Percentiles rank a stretch among this genome's conserved stretches.
Conservation (phyloP, 495 filamentous ascomycete species). For the Aspergillus taichungensis region DNA sequence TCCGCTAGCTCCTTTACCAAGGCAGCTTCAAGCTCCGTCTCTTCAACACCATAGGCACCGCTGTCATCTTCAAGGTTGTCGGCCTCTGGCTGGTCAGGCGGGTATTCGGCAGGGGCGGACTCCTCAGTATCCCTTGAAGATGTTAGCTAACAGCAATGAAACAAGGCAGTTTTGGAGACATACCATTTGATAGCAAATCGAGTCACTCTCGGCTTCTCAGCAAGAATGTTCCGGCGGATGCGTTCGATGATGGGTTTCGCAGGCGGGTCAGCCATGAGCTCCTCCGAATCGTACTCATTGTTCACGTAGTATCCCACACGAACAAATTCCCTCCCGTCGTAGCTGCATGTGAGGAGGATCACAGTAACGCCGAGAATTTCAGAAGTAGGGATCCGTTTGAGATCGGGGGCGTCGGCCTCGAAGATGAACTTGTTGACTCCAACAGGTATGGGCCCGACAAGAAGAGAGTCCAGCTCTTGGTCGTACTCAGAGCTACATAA, state of each 20-base stretch:
- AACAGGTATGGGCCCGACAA: slow-evolving; percentile 92
- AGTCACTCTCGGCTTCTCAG: slow-evolving; percentile 95
- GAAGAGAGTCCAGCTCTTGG: slow-evolving; percentile 92
- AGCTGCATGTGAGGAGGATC: slow-evolving; percentile 91
- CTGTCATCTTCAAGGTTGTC: slow-evolving; percentile 79
- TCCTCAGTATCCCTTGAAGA: slow-evolving; percentile 81
- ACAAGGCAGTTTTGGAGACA: slow-evolving; percentile 9
- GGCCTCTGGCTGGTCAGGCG: slow-evolving; percentile 93
- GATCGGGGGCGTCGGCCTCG: slow-evolving; percentile 85
- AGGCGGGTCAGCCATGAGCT: slow-evolving; percentile 78
- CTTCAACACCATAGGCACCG: slow-evolving; percentile 76
- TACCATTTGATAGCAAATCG: slow-evolving; percentile 99
- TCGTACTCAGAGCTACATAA: slow-evolving; percentile 76
- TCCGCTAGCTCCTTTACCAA: slow-evolving; percentile 52
- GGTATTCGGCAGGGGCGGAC: slow-evolving; percentile 90
- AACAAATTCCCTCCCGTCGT: slow-evolving; percentile 93
- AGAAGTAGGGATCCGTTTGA: slow-evolving; percentile 78
- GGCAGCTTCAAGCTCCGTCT: slow-evolving; percentile 45
- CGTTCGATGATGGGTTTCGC: slow-evolving; percentile 86
- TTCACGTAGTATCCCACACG: slow-evolving; percentile 99
- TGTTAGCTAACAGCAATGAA: neutral
- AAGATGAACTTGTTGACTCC: slow-evolving; percentile 99
- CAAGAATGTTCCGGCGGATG: slow-evolving; percentile 82
- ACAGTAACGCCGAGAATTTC: slow-evolving; percentile 97
- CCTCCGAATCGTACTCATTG: slow-evolving; percentile 93